Evolutionary conservation across 495 filamentous ascomycete genomes (phyloP).

Genomic region (Thozetella sp.): DNA sequence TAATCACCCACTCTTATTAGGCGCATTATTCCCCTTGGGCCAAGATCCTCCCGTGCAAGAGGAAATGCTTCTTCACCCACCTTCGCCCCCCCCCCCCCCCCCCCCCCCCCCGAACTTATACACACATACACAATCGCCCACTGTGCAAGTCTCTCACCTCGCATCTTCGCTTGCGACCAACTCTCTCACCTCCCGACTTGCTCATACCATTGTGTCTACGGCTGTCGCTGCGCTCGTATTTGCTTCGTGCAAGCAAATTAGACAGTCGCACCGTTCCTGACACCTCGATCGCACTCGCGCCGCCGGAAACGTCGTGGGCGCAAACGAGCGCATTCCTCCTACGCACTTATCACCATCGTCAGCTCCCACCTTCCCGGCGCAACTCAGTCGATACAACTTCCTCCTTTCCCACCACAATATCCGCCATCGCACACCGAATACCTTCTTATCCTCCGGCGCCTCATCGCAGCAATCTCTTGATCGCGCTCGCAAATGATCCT

Average conservation of each 20-base stretch:
- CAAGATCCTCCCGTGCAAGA: slow-evolving; percentile 5
- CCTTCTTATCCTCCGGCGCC: too few relatives aligned
- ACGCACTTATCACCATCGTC: not conserved
- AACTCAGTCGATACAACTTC: not conserved
- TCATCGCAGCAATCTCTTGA: too few relatives aligned
- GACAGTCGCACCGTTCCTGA: not conserved
- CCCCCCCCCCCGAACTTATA: slow-evolving; percentile 4
- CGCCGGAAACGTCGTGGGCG: slow-evolving; percentile 2
- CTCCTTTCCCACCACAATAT: not conserved
- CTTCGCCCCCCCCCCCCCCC: slow-evolving; percentile 9
- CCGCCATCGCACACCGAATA: slow-evolving; percentile 1
- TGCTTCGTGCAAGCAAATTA: not conserved
- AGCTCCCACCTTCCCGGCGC: not conserved
- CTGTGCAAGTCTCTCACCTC: too few relatives aligned
- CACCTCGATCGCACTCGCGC: not conserved
- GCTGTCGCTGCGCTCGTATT: not conserved
- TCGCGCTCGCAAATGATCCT: not conserved
- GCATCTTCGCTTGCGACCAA: not conserved
- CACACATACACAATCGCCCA: not conserved
- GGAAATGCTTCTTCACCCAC: slow-evolving; percentile 13
- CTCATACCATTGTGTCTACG: not conserved
- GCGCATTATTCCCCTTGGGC: slow-evolving; percentile 29
- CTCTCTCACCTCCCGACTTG: too few relatives aligned
- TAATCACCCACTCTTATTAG: slow-evolving; percentile 27
- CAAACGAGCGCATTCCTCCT: slow-evolving; percentile 2